Base-by-base conservation (phyloP, 148 eudicot species). In the Beta vulgaris region DNA sequence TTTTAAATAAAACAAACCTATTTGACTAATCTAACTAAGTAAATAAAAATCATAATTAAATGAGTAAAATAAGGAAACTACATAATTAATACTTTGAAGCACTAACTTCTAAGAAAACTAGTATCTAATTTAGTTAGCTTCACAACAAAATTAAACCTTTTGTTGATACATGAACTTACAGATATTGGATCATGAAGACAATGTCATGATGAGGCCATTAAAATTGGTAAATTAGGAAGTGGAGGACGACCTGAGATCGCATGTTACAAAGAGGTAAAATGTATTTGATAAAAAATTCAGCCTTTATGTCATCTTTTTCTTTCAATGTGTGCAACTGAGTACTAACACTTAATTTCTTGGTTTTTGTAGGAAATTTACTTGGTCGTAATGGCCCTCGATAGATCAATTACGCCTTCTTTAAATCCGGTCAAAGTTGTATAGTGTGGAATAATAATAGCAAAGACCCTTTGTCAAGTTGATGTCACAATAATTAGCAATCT, bases 131-230 rank as follows among this genome's bases (percentile, higher is more conserved):
- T n/a, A n/a, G n/a, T n/a, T 16, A 6, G 40, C 18, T 14, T 31
- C n/a, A 32, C 35, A 60, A 29, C 13, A 12, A 28, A 53, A 1
- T 39, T 25, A 21, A 37, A 7, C 10, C 28, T 37, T 15, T 21
- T 18, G 42, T 69, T 29, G 57, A 1, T 63, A 26, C 60, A 53
- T 19, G 34, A 6, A n/a, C 4, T 40, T 85, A 86, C 91, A 92
- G 97, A 90, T 92, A 62, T 63, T 92, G 79, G 97, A 92, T 77
- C 97, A 92, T 67, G 97, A 92, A 69, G 97, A 92, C 54, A 92
- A 92, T 77, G 92, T 84, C 29, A 92, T 92, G 97, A 92, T 92
- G 97, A 88, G 97, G 82, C 97, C 97, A 5, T 72, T 92, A 51
- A 90, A 88, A 57, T 58, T 90, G 29, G 69, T 84, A 9, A 34